A percentile compares a stretch with the other conserved stretches of the same genome.
These are phyloP conservation scores for Aphanoascus verrucosus DNA, from an alignment of 2,329 filamentous ascomycete genomes.

Conservation along the genomic window DNA sequence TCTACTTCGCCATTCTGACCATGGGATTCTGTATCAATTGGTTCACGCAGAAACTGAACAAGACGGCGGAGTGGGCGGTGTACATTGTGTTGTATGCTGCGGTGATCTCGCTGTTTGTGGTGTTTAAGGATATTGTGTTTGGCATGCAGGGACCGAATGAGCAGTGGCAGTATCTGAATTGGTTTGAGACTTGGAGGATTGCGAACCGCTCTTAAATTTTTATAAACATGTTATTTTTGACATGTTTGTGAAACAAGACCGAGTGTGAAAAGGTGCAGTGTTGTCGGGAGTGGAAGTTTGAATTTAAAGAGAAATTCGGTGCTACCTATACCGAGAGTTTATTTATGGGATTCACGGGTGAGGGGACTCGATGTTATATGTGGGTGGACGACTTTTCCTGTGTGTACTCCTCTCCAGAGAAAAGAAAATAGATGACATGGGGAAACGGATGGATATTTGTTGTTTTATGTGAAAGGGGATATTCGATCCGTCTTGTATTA, in stretches of 20 bases:
- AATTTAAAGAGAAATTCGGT: not conserved
- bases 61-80: conserved; percentile 53
- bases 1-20: conserved; percentile 90
- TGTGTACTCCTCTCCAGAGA: not conserved
- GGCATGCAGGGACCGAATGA: conserved; percentile 80
- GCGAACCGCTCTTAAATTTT: conserved; percentile 46
- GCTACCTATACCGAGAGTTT: not conserved
- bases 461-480: not conserved
- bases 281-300: not conserved
- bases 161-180: conserved; percentile 86
- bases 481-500: conserved; percentile 3
- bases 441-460: not conserved
- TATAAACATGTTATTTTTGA: not conserved
- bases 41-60: conserved; percentile 57
- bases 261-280: not conserved
- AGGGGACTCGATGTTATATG: not conserved
- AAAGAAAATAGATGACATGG: not conserved
- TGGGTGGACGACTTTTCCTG: not conserved
- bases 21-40: conserved; percentile 85
- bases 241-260: not conserved
- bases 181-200: conserved; percentile 81
- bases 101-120: conserved; percentile 71
- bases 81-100: conserved; percentile 63
- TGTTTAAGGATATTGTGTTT: conserved; percentile 90
- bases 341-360: not conserved